Conservation (phyloP, 192 early-diverging fungal genomes). For the Bifiguratus adelaidae region DNA sequence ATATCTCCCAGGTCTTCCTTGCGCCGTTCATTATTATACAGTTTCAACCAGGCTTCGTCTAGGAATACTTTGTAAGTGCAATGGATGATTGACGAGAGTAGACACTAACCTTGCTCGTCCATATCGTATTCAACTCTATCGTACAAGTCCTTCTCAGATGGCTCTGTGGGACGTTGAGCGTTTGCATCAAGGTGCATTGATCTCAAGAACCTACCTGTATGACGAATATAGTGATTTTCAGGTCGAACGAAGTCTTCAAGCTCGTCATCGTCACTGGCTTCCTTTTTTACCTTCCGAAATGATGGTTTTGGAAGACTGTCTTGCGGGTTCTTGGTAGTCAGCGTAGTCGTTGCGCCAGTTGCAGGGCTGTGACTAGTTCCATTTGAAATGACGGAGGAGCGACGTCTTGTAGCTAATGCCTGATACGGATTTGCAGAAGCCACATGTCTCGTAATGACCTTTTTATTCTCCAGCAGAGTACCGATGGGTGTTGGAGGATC, state of each 20-base stretch:
- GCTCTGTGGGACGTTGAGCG: slow-evolving; percentile 19
- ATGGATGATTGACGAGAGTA: neutral
- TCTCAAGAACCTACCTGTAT: slow-evolving; percentile 30
- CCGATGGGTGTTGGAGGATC: too few relatives aligned
- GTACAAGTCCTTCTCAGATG: slow-evolving; percentile 40
- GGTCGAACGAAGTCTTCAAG: slow-evolving; percentile 42
- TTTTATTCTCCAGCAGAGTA: neutral
- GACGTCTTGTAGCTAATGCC: slow-evolving; percentile 12
- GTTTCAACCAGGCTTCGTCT: slow-evolving; percentile 68
- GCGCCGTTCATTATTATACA: slow-evolving; percentile 53
- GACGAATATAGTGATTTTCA: slow-evolving; percentile 59
- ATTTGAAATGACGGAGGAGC: neutral
- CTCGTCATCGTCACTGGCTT: slow-evolving; percentile 15
- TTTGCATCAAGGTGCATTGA: neutral
- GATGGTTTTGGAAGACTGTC: slow-evolving; percentile 28
- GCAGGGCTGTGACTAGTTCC: neutral
- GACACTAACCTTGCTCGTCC: slow-evolving; percentile 83
- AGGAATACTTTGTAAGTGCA: neutral
- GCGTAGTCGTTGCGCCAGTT: neutral
- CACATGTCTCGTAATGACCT: neutral
- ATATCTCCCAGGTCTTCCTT: slow-evolving; percentile 32
- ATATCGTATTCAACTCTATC: slow-evolving; percentile 90
- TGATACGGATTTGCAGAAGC: slow-evolving; percentile 8
- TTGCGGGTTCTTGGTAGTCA: slow-evolving; percentile 14
- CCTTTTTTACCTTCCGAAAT: slow-evolving; percentile 15